Percentiles rank a stretch among this genome's conserved stretches.
These are phyloP conservation scores for Corinectria fuckeliana DNA, from an alignment of 2,329 filamentous ascomycete genomes.

Conservation along the genomic window DNA sequence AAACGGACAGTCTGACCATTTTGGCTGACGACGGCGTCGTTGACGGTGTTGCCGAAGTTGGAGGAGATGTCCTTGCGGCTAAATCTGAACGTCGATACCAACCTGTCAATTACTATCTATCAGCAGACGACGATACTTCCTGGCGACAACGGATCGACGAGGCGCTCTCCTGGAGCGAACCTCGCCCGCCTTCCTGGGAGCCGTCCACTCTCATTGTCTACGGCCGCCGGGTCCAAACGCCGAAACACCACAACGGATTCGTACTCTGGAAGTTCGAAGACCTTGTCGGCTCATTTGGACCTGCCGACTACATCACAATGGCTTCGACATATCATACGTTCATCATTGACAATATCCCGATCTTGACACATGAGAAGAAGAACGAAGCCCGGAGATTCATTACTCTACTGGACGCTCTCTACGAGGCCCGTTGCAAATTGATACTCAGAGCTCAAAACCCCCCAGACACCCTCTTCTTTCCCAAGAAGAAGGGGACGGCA, in stretches of 20 bases:
- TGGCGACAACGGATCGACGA: slow-evolving; percentile 37
- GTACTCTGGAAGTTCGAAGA: slow-evolving; percentile 72
- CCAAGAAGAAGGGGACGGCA: slow-evolving; percentile 53
- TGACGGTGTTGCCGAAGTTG: not conserved
- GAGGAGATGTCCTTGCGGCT: slow-evolving; percentile 9
- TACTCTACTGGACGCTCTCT: slow-evolving; percentile 79
- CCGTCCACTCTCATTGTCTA: slow-evolving; percentile 61
- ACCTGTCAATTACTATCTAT: slow-evolving; percentile 43
- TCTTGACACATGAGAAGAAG: slow-evolving; percentile 72
- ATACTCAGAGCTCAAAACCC: slow-evolving; percentile 70
- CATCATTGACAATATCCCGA: slow-evolving; percentile 73
- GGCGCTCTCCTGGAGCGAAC: slow-evolving; percentile 31
- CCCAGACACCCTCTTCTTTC: slow-evolving; percentile 81
- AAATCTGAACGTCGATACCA: slow-evolving; percentile 30
- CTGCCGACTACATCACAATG: slow-evolving; percentile 83
- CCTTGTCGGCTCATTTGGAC: slow-evolving; percentile 73
- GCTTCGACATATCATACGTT: slow-evolving; percentile 82
- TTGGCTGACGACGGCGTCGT: not conserved
- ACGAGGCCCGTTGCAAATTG: slow-evolving; percentile 82
- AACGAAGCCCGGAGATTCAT: slow-evolving; percentile 84
- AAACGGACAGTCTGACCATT: slow-evolving; percentile 21
- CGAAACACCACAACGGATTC: slow-evolving; percentile 62
- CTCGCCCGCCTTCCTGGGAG: slow-evolving; percentile 47
- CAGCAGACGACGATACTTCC: slow-evolving; percentile 36
- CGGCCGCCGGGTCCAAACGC: slow-evolving; percentile 67